Evolutionary conservation across 1,284 basidiomycete species (phyloP).

Genomic region (Cutaneotrichosporon sp.): DNA sequence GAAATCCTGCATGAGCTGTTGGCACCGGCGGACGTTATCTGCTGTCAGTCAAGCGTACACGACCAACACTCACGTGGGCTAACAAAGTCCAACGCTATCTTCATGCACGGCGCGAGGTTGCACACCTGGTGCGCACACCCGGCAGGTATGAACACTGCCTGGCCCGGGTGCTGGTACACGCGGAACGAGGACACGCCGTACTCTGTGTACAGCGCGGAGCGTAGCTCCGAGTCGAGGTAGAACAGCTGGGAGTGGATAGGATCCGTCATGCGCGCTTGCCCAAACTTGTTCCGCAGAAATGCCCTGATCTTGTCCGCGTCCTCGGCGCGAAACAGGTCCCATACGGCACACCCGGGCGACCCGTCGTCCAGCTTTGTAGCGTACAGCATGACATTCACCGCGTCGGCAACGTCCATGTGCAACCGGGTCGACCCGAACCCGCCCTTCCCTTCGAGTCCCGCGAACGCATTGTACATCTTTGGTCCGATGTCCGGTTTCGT

Average conservation of each 20-base stretch:
- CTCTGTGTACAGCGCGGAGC: constrained; percentile 63
- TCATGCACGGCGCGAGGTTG: constrained; percentile 78
- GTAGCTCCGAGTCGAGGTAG: constrained; percentile 68
- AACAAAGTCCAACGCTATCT: constrained; percentile 94
- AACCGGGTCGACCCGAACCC: constrained; percentile 58
- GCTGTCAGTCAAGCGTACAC: constrained; percentile 1
- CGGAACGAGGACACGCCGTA: constrained; percentile 71
- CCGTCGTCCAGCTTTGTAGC: constrained; percentile 61
- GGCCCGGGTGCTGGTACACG: constrained; percentile 83
- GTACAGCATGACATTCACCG: constrained; percentile 84
- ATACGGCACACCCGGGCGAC: constrained; percentile 72
- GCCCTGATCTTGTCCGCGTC: constrained; percentile 71
- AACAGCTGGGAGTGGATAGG: constrained; percentile 87
- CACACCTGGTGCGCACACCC: constrained; percentile 89
- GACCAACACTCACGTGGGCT: constrained; percentile 55
- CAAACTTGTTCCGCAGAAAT: constrained; percentile 57
- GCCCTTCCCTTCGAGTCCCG: constrained; percentile 21
- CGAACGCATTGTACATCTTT: constrained; percentile 54
- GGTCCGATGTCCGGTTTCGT: constrained; percentile 81
- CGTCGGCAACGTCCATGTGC: constrained; percentile 96
- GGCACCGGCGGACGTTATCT: constrained; percentile 81
- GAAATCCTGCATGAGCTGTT: constrained; percentile 79
- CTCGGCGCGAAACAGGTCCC: constrained; percentile 82
- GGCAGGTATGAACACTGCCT: constrained; percentile 91
- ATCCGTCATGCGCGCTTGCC: constrained; percentile 51